phyloP scores from a whole-genome alignment of 257 asterid genomes.

The Solanum chaucha region DNA sequence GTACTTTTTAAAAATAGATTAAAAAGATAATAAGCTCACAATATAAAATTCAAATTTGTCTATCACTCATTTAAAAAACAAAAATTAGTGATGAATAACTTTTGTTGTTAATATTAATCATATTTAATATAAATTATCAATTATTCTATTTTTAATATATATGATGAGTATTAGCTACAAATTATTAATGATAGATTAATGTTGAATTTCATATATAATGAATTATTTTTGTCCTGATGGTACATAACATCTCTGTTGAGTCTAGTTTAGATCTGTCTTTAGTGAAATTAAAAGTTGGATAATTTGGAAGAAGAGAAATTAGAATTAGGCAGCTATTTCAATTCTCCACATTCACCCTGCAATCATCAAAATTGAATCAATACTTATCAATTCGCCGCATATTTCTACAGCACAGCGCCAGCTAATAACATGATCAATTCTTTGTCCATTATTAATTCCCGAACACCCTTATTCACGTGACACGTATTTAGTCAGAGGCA shows the following conservation, averaged over 20 bases:
- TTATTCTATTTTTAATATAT: too few species aligned
- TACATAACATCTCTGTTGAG: background rate
- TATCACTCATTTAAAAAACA: too few species aligned
- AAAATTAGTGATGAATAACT: too few species aligned
- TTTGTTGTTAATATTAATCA: too few species aligned
- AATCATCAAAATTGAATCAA: background rate
- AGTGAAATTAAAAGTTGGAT: background rate
- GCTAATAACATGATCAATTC: background rate
- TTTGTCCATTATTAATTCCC: background rate
- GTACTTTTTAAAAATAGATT: too few species aligned
- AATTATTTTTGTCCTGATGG: background rate
- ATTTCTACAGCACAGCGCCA: background rate
- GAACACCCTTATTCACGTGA: background rate
- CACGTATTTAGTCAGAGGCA: too few species aligned
- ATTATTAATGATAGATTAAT: too few species aligned
- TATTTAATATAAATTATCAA: too few species aligned
- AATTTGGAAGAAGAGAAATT: background rate
- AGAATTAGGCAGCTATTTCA: background rate
- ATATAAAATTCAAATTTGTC: too few species aligned
- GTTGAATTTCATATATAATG: too few species aligned
- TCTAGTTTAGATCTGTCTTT: background rate
- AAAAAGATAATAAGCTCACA: too few species aligned
- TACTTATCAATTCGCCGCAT: conserved; percentile 13
- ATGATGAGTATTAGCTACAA: too few species aligned
- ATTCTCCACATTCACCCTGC: background rate